Evolutionary conservation across 345 rosid genomes (phyloP).

Genomic region (Populus alba): DNA sequence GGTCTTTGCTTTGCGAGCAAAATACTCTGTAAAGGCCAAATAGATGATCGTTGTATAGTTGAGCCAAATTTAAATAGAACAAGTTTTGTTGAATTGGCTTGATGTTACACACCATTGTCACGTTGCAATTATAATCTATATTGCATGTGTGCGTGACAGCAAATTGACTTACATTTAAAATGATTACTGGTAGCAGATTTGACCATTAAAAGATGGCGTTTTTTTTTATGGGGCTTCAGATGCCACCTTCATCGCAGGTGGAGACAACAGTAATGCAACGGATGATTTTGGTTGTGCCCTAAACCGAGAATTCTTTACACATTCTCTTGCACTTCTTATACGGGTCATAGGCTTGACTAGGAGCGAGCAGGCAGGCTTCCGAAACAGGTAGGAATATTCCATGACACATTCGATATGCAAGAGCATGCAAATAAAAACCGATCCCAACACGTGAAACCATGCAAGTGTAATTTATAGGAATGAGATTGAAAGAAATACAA

Average conservation of each 20-base stretch:
- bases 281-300: neutral
- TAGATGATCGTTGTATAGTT: constrained; percentile 13
- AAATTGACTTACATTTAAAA: neutral
- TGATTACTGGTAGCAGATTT: neutral
- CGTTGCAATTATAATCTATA: neutral
- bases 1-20: neutral
- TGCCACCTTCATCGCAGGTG: neutral
- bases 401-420: no score
- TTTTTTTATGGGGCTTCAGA: neutral
- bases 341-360: neutral
- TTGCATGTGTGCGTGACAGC: neutral
- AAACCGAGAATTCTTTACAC: neutral
- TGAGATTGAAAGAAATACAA: no score
- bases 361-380: neutral
- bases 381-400: neutral
- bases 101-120: neutral
- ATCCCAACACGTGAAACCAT: no score
- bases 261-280: neutral
- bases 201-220: neutral
- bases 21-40: constrained; percentile 5
- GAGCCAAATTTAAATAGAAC: neutral
- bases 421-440: no score
- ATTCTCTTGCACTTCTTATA: neutral
- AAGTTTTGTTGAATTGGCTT: neutral
- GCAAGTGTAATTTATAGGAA: no score